These are phyloP conservation scores for Rhizophagus sp. DNA, from an alignment of 192 early-diverging fungal genomes.

Conservation along the genomic window DNA sequence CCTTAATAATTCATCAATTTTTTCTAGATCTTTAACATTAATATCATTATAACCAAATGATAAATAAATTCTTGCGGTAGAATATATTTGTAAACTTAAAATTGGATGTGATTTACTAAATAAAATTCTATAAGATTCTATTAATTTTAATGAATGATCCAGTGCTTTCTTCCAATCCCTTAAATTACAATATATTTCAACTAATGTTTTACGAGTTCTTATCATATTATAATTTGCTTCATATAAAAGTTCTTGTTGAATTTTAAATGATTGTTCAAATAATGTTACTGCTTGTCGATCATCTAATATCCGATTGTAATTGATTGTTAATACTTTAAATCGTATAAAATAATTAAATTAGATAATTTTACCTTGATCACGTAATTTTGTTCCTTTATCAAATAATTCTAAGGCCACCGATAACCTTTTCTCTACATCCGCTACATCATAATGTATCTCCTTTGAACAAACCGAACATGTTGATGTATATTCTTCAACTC, in stretches of 20 bases:
- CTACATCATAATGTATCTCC: constrained; percentile 6
- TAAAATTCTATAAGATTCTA: constrained; percentile 8
- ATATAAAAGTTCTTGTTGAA: constrained; percentile 25
- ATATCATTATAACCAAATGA: constrained; percentile 5
- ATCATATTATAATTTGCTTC: constrained; percentile 14
- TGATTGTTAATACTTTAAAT: no score
- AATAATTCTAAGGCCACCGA: constrained; percentile 1
- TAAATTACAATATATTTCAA: constrained; percentile 12
- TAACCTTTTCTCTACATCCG: constrained; percentile 8
- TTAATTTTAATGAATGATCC: constrained; percentile 13
- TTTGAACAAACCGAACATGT: constrained; percentile 15
- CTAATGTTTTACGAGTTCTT: constrained; percentile 12
- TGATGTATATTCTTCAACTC: constrained; percentile 11
- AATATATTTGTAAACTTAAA: constrained; percentile 11
- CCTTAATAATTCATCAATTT: constrained; percentile 1
- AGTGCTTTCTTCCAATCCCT: constrained; percentile 17
- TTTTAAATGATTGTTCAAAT: constrained; percentile 15
- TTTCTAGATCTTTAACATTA: background rate
- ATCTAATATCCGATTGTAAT: background rate
- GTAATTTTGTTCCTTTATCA: constrained; percentile 19
- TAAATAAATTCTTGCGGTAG: constrained; percentile 19
- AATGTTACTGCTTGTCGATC: background rate
- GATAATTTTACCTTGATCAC: background rate
- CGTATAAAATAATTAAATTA: background rate
- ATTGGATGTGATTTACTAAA: constrained; percentile 22